Conservation (phyloP, 1,284 basidiomycete species). For the Irpex sp. region DNA sequence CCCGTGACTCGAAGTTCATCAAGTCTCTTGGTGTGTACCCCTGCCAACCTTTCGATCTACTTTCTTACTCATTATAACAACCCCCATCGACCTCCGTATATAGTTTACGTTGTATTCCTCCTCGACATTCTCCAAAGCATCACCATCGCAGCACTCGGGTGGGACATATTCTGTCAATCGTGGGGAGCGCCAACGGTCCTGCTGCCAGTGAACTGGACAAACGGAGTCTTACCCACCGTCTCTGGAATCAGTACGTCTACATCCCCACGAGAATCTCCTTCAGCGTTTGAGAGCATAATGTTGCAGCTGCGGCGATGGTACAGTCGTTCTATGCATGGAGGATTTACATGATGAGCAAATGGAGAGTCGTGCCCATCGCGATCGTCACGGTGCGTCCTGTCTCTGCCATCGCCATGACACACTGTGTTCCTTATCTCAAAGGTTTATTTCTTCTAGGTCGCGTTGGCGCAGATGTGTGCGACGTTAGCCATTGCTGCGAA, state of each 20-base stretch:
- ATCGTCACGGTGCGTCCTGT: constrained; percentile 7
- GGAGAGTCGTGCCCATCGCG: constrained; percentile 4
- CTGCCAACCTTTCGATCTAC: too few species aligned
- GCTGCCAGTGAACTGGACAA: not conserved
- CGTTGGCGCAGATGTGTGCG: not conserved
- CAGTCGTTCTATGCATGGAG: constrained; percentile 15
- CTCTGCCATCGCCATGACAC: not conserved
- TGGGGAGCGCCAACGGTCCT: not conserved
- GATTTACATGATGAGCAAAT: constrained; percentile 8
- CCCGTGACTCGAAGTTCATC: constrained; percentile 6
- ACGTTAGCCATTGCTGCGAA: not conserved
- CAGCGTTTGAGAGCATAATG: not conserved
- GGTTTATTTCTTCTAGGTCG: too few species aligned
- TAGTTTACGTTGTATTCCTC: constrained; percentile 8
- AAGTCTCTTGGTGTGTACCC: not conserved
- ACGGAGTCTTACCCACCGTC: not conserved
- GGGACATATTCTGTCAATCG: not conserved
- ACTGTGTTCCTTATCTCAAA: too few species aligned
- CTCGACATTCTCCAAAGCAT: constrained; percentile 13
- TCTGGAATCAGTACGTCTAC: not conserved
- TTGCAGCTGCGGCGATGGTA: constrained; percentile 11
- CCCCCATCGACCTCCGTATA: not conserved
- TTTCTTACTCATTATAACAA: too few species aligned
- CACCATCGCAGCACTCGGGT: not conserved
- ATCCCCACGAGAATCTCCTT: not conserved